Conservation (phyloP, 139 green algal species). For the Micromonas commoda region DNA sequence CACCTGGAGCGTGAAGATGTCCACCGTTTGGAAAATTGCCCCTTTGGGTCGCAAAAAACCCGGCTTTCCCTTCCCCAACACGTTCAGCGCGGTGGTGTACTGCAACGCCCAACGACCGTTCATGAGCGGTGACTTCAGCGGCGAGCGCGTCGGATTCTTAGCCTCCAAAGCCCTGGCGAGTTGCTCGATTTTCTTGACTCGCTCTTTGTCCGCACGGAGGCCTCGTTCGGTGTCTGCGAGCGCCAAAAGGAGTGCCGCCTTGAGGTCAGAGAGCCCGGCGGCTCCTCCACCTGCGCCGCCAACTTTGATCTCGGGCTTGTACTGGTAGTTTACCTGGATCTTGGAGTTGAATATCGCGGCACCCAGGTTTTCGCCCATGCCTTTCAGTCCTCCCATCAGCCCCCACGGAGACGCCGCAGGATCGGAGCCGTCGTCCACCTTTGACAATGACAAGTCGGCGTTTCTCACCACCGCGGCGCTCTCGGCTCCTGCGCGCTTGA, state of each 20-base stretch:
- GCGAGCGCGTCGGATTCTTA: conserved; percentile 26
- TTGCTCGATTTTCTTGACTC: conserved; percentile 5
- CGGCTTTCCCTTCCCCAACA: neutral
- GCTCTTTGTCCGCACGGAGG: neutral
- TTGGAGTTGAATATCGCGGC: conserved; percentile 7
- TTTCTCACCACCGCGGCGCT: neutral
- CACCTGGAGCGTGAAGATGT: conserved; percentile 29
- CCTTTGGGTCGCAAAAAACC: neutral
- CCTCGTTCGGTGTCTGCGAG: conserved; percentile 13
- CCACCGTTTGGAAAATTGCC: conserved; percentile 31
- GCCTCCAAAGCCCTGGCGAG: conserved; percentile 31
- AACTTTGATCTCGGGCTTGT: neutral
- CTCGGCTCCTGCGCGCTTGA: neutral
- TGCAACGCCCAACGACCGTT: conserved; percentile 35
- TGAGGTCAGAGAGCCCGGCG: conserved; percentile 4
- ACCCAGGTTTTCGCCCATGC: neutral
- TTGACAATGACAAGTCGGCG: neutral
- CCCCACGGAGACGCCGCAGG: neutral
- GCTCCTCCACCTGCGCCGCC: neutral
- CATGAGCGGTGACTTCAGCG: conserved; percentile 21
- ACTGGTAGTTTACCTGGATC: conserved; percentile 28
- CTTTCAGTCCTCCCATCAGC: neutral
- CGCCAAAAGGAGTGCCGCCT: conserved; percentile 6
- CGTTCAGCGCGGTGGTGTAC: conserved; percentile 29
- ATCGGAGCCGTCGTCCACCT: neutral